Conservation (phyloP, 2,329 filamentous ascomycete genomes). For the Dactylonectria macrodidyma region DNA sequence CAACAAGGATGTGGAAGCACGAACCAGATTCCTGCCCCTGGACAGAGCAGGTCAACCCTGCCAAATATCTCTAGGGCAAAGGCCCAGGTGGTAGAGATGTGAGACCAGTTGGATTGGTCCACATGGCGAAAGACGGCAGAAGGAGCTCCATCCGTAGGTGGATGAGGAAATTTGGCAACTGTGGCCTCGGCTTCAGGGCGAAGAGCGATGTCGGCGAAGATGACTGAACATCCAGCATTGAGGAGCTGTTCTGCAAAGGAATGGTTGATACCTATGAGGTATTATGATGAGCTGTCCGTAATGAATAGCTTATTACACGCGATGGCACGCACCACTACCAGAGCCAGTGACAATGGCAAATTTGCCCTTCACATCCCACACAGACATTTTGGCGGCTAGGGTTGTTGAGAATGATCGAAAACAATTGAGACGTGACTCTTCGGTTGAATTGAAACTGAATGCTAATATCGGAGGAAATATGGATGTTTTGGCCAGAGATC, state of each 20-base stretch:
- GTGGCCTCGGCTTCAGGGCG: background rate
- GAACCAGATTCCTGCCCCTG: constrained; percentile 69
- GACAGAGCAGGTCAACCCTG: constrained; percentile 72
- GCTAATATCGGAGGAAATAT: too few species aligned
- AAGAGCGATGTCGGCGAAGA: too few species aligned
- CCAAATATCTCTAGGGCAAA: constrained; percentile 63
- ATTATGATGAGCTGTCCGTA: too few species aligned
- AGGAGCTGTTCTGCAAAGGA: too few species aligned
- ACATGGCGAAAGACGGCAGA: constrained; percentile 42
- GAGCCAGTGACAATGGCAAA: constrained; percentile 29
- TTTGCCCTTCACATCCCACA: constrained; percentile 21
- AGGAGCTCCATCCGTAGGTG: background rate
- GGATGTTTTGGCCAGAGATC: too few species aligned
- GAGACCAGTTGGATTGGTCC: constrained; percentile 44
- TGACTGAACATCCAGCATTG: too few species aligned
- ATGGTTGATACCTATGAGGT: too few species aligned
- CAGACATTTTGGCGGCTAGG: constrained; percentile 1
- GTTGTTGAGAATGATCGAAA: background rate
- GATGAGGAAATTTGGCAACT: background rate
- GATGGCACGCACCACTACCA: constrained; percentile 16
- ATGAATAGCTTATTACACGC: too few species aligned
- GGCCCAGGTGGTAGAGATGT: constrained; percentile 45
- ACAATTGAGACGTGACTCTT: background rate
- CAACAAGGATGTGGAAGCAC: too few species aligned
- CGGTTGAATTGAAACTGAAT: background rate